Percentiles rank a stretch among this genome's conserved stretches.
These are phyloP conservation scores for sorghum (Sorghum bicolor) DNA, from an alignment of 176 grass and related monocot genomes.

Conservation along the genomic window DNA sequence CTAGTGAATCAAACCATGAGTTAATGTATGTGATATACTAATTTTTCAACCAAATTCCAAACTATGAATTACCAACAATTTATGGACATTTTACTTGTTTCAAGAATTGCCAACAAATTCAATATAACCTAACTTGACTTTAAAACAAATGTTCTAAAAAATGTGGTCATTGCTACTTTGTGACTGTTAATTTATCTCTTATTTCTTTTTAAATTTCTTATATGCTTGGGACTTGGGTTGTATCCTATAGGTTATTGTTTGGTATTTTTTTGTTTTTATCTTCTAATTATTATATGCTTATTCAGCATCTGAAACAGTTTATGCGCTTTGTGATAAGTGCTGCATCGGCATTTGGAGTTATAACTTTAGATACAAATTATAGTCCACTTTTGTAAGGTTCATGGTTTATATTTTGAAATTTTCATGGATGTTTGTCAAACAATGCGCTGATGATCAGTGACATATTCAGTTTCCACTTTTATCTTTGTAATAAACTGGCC, in stretches of 20 bases:
- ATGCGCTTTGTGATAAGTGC: background rate
- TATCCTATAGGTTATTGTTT: background rate
- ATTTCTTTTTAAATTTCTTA: no score
- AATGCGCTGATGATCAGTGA: background rate
- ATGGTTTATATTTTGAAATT: background rate
- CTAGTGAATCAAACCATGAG: background rate
- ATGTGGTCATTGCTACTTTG: no score
- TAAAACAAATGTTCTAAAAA: no score
- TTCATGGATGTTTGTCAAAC: background rate
- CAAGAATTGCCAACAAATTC: background rate
- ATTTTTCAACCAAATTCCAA: background rate
- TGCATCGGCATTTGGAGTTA: background rate
- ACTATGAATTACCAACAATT: background rate
- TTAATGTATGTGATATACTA: background rate
- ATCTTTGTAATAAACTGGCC: background rate
- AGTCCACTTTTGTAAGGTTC: constrained; percentile 14
- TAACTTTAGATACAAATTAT: background rate
- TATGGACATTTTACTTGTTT: background rate
- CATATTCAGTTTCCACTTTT: background rate
- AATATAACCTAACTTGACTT: background rate
- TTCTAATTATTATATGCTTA: background rate
- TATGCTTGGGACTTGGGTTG: background rate
- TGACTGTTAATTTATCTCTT: no score
- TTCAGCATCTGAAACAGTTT: background rate
- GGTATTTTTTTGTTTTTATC: background rate